A percentile compares a stretch with the other conserved stretches of the same genome.
These are phyloP conservation scores for Limonium bicolor DNA, from an alignment of 148 eudicot genomes.

Conservation along the genomic window DNA sequence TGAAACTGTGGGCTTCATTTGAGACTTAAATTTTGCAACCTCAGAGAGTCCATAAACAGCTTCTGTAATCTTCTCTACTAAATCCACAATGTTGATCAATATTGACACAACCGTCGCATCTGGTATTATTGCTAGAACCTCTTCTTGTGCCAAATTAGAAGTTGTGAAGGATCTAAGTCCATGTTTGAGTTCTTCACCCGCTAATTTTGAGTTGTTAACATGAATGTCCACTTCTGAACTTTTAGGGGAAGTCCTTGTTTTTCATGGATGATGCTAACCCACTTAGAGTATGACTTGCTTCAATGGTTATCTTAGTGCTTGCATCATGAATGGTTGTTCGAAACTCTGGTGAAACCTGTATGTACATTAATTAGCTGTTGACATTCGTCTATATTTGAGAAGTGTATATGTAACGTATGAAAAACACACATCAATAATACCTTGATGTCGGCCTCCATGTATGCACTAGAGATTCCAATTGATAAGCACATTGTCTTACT, in stretches of 20 bases:
- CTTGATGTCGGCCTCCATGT: not conserved
- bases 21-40: conserved; percentile 23
- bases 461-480: conserved; percentile 3
- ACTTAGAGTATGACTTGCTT: conserved; percentile 37
- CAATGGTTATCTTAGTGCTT: conserved; percentile 32
- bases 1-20: conserved; percentile 5
- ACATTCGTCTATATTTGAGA: not conserved
- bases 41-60: conserved; percentile 29
- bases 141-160: conserved; percentile 1
- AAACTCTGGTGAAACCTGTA: conserved; percentile 30
- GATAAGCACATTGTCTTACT: conserved; percentile 4
- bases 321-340: conserved; percentile 23
- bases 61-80: conserved; percentile 24
- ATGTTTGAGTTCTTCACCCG: conserved; percentile 23
- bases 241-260: conserved; percentile 20
- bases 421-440: not conserved
- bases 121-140: conserved; percentile 25
- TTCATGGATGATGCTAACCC: conserved; percentile 27
- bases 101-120: conserved; percentile 23
- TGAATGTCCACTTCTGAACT: conserved; percentile 12
- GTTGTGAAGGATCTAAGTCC: conserved; percentile 7
- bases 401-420: not conserved
- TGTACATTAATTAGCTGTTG: not conserved
- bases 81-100: conserved; percentile 19
- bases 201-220: conserved; percentile 20